Base-by-base conservation (phyloP, 2,329 filamentous ascomycete genomes). In the Penicillium fuscoglaucum region DNA sequence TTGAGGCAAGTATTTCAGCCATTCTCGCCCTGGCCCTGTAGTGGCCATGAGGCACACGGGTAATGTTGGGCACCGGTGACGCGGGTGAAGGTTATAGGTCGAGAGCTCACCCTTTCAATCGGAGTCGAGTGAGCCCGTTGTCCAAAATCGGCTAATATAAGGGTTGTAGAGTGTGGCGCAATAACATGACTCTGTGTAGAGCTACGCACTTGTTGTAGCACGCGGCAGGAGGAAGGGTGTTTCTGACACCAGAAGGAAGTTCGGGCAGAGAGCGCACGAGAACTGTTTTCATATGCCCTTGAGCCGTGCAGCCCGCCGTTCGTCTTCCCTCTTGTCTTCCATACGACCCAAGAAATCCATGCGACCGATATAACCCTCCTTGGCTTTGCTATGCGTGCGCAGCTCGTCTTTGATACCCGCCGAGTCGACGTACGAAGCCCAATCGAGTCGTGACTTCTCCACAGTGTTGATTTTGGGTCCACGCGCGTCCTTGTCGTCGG, bases 381-480 rank as follows among this genome's bases (percentile, higher is more conserved):
- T 87, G 12, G 84, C 84, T 69, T 84, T 85, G 61, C 83, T 84
- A 69, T 87, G 84, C 46, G 79, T 79, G 55, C 83, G 81, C 67
- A 88, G 70, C 70, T 88, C 86, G 57, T 86, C 84, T 57, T 82
- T 80, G 57, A 87, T 81, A 31, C 85, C 84, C 46, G 83, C 82
- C 53, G 82, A 75, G 67, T 87, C 83, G 41, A 88, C 85, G 66
- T 86, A 87, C 12, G 81, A 80, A 21, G 83, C 84, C 86, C 86
- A 88, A 65, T 88, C 86, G 66, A 87, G 75, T 53, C 84, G 81
- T 31, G 83, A 86, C 72, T 88, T 88, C 72, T 87, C 84, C 50
- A 88, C 84, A 0, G 85, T 87, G 63, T 86, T 88, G 74, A 88
- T 81, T 67, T 87, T 87, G 58, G 83, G 82, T 66, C 82, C 75